These are phyloP conservation scores for Manihot esculenta DNA, from an alignment of 441 rosid species.

Conservation along the genomic window DNA sequence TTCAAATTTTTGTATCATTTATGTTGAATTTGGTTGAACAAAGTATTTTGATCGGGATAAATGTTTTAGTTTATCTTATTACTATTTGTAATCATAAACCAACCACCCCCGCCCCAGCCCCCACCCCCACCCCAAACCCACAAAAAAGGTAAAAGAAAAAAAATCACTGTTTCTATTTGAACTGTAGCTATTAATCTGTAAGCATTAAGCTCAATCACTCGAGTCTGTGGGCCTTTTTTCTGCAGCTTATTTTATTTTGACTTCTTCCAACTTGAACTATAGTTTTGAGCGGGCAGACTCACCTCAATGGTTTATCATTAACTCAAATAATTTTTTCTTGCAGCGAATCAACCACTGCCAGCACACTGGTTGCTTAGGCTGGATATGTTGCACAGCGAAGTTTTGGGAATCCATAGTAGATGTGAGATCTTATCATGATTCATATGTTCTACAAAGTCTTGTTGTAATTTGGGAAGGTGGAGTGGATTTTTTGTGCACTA, in stretches of 20 bases:
- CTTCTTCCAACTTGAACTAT: too few relatives aligned
- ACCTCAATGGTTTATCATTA: not conserved
- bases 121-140: too few relatives aligned
- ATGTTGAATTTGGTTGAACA: too few relatives aligned
- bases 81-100: too few relatives aligned
- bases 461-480: not conserved
- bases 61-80: not conserved
- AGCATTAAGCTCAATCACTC: not conserved
- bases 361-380: constrained; percentile 76
- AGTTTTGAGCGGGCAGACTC: too few relatives aligned
- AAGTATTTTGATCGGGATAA: not conserved
- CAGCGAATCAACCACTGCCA: constrained; percentile 88
- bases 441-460: constrained; percentile 2
- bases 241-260: too few relatives aligned
- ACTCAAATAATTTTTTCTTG: constrained; percentile 12
- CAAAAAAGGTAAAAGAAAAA: too few relatives aligned
- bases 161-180: too few relatives aligned
- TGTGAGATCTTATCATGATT: constrained; percentile 5
- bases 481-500: too few relatives aligned
- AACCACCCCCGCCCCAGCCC: too few relatives aligned
- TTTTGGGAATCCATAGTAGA: constrained; percentile 5
- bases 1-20: too few relatives aligned
- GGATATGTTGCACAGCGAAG: not conserved
- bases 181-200: not conserved
- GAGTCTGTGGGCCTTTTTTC: too few relatives aligned